These are phyloP conservation scores for Apophysomyces elegans DNA, from an alignment of 371 early-diverging fungal species.

Conservation along the genomic window DNA sequence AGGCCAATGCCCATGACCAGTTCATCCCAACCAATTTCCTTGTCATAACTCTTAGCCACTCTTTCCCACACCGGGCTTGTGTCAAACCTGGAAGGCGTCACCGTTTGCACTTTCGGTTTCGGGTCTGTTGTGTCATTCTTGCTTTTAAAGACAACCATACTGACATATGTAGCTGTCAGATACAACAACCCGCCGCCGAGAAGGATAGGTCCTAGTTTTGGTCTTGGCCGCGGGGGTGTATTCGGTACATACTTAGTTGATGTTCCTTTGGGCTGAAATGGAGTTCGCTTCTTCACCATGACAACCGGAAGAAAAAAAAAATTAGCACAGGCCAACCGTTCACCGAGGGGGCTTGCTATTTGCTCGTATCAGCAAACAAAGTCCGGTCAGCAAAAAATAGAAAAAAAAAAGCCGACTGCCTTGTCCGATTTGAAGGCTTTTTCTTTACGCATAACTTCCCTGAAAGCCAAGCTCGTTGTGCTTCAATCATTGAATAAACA, in stretches of 20 bases:
- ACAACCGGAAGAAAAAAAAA: neutral
- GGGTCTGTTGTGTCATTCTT: slow-evolving; percentile 35
- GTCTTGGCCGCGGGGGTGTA: slow-evolving; percentile 12
- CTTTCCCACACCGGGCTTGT: slow-evolving; percentile 48
- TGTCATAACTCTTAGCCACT: slow-evolving; percentile 65
- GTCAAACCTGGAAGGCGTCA: slow-evolving; percentile 44
- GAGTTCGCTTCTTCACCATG: slow-evolving; percentile 1
- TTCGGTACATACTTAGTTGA: neutral
- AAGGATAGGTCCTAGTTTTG: slow-evolving; percentile 42
- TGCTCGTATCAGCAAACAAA: neutral
- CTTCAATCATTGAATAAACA: too few species aligned
- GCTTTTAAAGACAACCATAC: slow-evolving; percentile 53
- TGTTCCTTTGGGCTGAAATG: slow-evolving; percentile 5
- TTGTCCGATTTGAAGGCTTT: too few species aligned
- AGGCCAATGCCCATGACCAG: slow-evolving; percentile 65
- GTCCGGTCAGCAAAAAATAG: too few species aligned
- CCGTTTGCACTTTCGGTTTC: slow-evolving; percentile 7
- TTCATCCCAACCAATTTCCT: slow-evolving; percentile 70
- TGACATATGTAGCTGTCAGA: slow-evolving; percentile 49
- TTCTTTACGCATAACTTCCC: too few species aligned
- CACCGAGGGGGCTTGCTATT: neutral
- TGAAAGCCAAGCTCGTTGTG: too few species aligned
- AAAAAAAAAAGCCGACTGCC: too few species aligned
- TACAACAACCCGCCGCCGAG: slow-evolving; percentile 51
- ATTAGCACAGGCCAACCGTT: neutral